Conservation (phyloP, 2,329 filamentous ascomycete genomes). For the Plectosphaerella plurivora region DNA sequence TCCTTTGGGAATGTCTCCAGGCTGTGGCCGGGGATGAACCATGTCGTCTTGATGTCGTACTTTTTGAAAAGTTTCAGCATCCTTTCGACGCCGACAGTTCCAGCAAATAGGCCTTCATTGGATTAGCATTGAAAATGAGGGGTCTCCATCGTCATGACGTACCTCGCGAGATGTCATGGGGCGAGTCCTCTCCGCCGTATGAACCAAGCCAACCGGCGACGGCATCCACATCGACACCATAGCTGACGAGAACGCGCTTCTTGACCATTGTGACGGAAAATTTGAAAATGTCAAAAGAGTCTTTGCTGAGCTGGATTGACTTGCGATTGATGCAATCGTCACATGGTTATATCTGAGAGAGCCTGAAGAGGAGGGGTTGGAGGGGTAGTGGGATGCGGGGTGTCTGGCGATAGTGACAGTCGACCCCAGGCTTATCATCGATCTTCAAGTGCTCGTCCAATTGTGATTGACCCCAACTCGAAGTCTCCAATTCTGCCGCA, state of each 20-base stretch:
- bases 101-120: constrained; percentile 56
- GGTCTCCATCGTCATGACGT: not conserved
- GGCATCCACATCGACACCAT: constrained; percentile 72
- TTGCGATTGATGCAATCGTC: not conserved
- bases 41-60: constrained; percentile 63
- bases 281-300: not conserved
- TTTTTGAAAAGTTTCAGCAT: constrained; percentile 69
- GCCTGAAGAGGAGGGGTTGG: no score
- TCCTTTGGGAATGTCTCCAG: constrained; percentile 45
- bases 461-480: no score
- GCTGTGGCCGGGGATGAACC: constrained; percentile 45
- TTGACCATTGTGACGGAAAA: constrained; percentile 22
- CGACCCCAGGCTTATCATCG: no score
- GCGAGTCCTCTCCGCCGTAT: constrained; percentile 69
- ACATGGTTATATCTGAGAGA: not conserved
- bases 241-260: constrained; percentile 39
- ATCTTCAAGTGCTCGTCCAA: no score
- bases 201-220: constrained; percentile 72
- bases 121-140: not conserved
- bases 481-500: no score
- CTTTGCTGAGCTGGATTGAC: not conserved
- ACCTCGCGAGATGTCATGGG: constrained; percentile 69
- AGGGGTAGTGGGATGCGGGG: no score
- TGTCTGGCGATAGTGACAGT: no score
- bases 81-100: constrained; percentile 60